These are phyloP conservation scores for Xanthoceras sorbifolium DNA, from an alignment of 345 rosid species.

Conservation along the genomic window DNA sequence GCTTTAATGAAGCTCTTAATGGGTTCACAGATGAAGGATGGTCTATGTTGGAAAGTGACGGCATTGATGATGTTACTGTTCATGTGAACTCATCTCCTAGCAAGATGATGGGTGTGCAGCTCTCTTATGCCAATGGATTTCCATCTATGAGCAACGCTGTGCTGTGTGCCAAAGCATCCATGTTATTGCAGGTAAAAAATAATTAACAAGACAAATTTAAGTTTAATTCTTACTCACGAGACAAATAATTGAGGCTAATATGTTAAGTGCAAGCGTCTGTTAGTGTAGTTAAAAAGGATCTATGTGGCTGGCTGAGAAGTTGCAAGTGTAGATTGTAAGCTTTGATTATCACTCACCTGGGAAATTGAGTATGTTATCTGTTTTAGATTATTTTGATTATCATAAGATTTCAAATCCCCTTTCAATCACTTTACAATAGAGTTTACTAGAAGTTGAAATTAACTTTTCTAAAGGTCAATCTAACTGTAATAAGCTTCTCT, in stretches of 20 bases:
- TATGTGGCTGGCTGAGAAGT: background rate
- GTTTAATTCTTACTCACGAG: background rate
- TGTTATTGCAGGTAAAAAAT: constrained; percentile 77
- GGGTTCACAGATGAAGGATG: constrained; percentile 96
- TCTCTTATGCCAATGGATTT: constrained; percentile 70
- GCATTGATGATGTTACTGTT: constrained; percentile 88
- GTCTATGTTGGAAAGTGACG: constrained; percentile 93
- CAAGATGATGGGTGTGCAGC: constrained; percentile 75
- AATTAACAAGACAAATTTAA: background rate
- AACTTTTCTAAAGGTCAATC: too few relatives aligned
- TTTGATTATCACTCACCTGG: background rate
- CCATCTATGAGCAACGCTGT: constrained; percentile 74
- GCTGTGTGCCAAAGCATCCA: constrained; percentile 94
- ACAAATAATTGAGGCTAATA: too few relatives aligned
- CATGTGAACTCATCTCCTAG: constrained; percentile 87
- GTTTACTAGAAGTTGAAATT: too few relatives aligned
- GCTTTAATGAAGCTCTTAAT: constrained; percentile 93
- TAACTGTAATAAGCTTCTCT: too few relatives aligned
- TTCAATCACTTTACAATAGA: too few relatives aligned
- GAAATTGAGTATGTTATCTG: too few relatives aligned
- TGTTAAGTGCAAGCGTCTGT: too few relatives aligned
- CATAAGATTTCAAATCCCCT: too few relatives aligned
- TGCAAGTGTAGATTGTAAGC: background rate
- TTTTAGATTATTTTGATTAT: too few relatives aligned
- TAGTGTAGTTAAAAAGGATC: background rate